A percentile compares a stretch with the other conserved stretches of the same genome.
phyloP scores from a whole-genome alignment of 129 eudicot genomes.

The Helianthus tuberosus region DNA sequence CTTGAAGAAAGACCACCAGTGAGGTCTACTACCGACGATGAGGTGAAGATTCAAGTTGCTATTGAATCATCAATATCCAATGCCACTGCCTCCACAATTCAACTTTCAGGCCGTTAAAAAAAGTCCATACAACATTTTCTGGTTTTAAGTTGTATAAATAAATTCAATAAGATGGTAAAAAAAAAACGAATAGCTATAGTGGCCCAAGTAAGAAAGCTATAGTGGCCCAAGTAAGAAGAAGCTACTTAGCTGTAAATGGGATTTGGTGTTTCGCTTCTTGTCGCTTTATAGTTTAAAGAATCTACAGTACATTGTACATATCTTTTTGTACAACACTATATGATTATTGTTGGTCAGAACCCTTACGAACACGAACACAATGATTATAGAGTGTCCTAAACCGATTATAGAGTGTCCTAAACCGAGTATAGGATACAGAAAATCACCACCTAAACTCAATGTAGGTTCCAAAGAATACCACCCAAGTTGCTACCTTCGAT shows the following conservation, averaged over 20 bases:
- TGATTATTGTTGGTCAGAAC: too few species aligned
- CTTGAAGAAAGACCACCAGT: slow-evolving; percentile 30
- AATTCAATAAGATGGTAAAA: neutral
- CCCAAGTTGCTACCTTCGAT: too few species aligned
- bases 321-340: too few species aligned
- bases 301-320: too few species aligned
- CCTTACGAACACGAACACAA: too few species aligned
- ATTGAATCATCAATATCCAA: slow-evolving; percentile 22
- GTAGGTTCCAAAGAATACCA: too few species aligned
- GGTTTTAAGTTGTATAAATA: slow-evolving; percentile 1
- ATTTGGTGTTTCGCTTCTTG: neutral
- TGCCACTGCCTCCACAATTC: slow-evolving; percentile 27
- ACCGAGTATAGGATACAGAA: too few species aligned
- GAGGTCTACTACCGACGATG: slow-evolving; percentile 38
- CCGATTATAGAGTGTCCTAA: too few species aligned
- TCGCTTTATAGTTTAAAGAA: neutral
- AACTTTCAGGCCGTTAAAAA: slow-evolving; percentile 30
- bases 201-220: neutral
- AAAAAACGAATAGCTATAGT: neutral
- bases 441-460: too few species aligned
- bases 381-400: too few species aligned
- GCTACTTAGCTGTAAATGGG: neutral
- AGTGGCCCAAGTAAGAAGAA: neutral
- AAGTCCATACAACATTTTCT: neutral
- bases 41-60: slow-evolving; percentile 25